These are phyloP conservation scores for Elsinoe australis DNA, from an alignment of 2,329 filamentous ascomycete genomes.

Conservation along the genomic window DNA sequence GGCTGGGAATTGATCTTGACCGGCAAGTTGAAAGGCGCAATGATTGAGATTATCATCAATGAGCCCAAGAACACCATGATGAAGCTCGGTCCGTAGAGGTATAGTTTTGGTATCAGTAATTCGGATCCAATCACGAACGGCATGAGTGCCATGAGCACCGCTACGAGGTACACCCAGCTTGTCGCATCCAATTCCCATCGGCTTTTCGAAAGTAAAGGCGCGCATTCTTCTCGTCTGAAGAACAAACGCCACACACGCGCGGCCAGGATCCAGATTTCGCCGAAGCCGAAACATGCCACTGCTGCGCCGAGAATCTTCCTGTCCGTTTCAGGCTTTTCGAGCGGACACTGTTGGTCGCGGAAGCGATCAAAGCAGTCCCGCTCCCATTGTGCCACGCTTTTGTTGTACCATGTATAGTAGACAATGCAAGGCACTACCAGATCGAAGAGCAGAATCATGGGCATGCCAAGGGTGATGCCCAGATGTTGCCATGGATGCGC, in stretches of 20 bases:
- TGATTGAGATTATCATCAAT: constrained; percentile 27
- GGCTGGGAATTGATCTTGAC: constrained; percentile 30
- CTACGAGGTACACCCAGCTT: constrained; percentile 28
- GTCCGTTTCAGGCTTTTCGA: constrained; percentile 24
- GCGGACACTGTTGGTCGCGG: constrained; percentile 20
- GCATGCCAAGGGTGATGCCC: constrained; percentile 27
- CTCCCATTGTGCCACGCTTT: constrained; percentile 19
- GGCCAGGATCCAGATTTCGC: constrained; percentile 29
- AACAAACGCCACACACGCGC: constrained; percentile 26
- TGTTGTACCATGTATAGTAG: constrained; percentile 29
- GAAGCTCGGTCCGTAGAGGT: constrained; percentile 28
- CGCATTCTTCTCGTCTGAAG: constrained; percentile 26
- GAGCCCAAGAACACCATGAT: constrained; percentile 28
- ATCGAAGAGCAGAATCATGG: constrained; percentile 29
- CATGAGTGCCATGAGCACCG: constrained; percentile 27
- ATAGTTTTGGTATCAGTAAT: constrained; percentile 26
- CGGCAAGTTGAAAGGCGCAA: constrained; percentile 27
- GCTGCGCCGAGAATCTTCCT: constrained; percentile 27
- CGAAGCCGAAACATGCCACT: constrained; percentile 27
- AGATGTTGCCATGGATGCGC: constrained; percentile 25
- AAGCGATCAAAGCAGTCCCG: constrained; percentile 19
- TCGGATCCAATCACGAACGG: constrained; percentile 26
- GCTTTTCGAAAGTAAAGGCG: constrained; percentile 26
- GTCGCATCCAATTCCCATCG: constrained; percentile 30
- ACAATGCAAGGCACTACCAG: constrained; percentile 28